Evolutionary conservation across 495 filamentous ascomycete genomes (phyloP).

Genomic region (Astrothelium subdiscretum): DNA sequence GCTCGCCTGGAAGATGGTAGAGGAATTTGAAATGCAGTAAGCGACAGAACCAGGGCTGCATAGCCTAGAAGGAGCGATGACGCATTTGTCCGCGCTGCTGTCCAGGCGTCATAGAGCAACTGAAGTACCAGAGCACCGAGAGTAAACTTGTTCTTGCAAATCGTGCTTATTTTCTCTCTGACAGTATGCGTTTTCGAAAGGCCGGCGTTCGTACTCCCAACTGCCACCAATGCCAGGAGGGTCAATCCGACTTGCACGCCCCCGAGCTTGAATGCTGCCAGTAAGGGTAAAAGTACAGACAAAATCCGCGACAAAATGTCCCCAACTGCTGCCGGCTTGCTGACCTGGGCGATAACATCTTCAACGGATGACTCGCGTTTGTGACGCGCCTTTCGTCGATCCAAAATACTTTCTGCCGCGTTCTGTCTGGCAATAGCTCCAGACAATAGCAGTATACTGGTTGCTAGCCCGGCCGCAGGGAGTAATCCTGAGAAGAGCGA

Average conservation of each 20-base stretch:
- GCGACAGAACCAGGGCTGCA: slow-evolving; percentile 31
- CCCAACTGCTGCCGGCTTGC: background rate
- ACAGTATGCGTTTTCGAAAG: background rate
- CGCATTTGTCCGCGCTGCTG: background rate
- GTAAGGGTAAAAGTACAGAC: slow-evolving; percentile 36
- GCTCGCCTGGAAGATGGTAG: slow-evolving; percentile 23
- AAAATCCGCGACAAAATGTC: background rate
- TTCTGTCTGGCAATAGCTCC: slow-evolving; percentile 31
- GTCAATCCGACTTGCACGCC: slow-evolving; percentile 41
- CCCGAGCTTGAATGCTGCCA: slow-evolving; percentile 44
- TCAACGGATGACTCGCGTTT: background rate
- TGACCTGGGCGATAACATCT: background rate
- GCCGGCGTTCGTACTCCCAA: slow-evolving; percentile 7
- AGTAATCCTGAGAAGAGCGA: slow-evolving; percentile 6
- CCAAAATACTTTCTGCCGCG: background rate
- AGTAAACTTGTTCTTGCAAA: background rate
- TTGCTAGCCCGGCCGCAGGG: slow-evolving; percentile 27
- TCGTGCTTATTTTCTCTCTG: background rate
- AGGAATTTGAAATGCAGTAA: slow-evolving; percentile 35
- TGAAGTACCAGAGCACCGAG: slow-evolving; percentile 8
- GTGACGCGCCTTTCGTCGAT: background rate
- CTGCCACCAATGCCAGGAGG: slow-evolving; percentile 36
- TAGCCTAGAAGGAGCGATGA: slow-evolving; percentile 32
- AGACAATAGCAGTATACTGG: slow-evolving; percentile 30
- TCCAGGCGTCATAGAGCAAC: slow-evolving; percentile 10